Evolutionary conservation across 805 yeast species (phyloP).

Genomic region (Ogataea neopini): DNA sequence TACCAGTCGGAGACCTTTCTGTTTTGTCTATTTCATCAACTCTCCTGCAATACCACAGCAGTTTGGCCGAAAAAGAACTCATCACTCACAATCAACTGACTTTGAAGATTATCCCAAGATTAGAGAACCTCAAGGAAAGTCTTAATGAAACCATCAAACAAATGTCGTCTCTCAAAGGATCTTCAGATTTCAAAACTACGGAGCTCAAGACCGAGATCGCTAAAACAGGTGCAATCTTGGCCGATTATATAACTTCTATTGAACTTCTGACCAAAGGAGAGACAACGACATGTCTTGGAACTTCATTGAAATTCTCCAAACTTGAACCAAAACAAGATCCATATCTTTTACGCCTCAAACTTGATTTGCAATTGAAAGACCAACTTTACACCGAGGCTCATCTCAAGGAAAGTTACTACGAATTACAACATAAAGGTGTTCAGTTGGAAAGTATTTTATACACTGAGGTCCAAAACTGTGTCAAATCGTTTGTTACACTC

Average conservation of each 20-base stretch:
- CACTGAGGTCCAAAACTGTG: constrained; percentile 58
- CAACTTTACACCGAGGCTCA: constrained; percentile 66
- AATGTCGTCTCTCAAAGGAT: constrained; percentile 49
- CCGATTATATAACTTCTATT: constrained; percentile 46
- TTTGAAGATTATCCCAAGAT: constrained; percentile 50
- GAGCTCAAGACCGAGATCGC: constrained; percentile 62
- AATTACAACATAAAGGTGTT: constrained; percentile 64
- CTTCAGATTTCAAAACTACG: constrained; percentile 55
- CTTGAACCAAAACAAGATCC: constrained; percentile 51
- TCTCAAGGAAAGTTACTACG: constrained; percentile 62
- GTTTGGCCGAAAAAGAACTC: constrained; percentile 44
- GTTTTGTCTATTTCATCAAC: constrained; percentile 38
- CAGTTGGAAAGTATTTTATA: constrained; percentile 65
- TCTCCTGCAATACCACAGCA: constrained; percentile 33
- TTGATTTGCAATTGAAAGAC: constrained; percentile 65
- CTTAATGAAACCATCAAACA: constrained; percentile 55
- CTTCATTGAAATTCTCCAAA: constrained; percentile 27
- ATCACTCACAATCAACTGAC: constrained; percentile 54
- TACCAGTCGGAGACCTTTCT: constrained; percentile 39
- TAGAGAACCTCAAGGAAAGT: constrained; percentile 56
- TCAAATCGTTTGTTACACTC: constrained; percentile 50
- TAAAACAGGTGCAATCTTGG: constrained; percentile 57
- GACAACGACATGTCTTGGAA: constrained; percentile 34
- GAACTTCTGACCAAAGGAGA: constrained; percentile 42
- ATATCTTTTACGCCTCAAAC: constrained; percentile 56